A percentile compares a stretch with the other conserved stretches of the same genome.
phyloP scores from a whole-genome alignment of 1,139 yeast genomes.

The Taiozyma sp. region DNA sequence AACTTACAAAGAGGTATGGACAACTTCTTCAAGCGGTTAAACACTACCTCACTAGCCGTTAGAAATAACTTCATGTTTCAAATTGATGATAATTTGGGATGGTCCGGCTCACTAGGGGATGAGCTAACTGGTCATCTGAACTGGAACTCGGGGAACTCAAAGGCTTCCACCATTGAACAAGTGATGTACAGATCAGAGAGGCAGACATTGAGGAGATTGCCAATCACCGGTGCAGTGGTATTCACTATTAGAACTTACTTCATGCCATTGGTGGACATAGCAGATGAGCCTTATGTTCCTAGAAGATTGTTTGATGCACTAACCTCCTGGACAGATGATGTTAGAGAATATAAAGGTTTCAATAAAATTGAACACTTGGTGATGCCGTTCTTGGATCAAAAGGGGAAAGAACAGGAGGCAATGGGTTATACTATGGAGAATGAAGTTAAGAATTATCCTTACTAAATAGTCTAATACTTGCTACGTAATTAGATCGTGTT shows the following conservation, averaged over 20 bases:
- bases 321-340: conserved; percentile 54
- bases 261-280: conserved; percentile 47
- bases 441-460: neutral
- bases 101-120: conserved; percentile 61
- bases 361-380: conserved; percentile 47
- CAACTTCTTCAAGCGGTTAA: conserved; percentile 51
- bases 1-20: conserved; percentile 61
- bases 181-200: conserved; percentile 59
- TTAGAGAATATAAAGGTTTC: conserved; percentile 55
- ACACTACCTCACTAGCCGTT: conserved; percentile 54
- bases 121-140: conserved; percentile 49
- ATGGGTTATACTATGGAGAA: conserved; percentile 32
- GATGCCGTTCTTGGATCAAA: conserved; percentile 48
- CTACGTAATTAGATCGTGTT: neutral
- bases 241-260: conserved; percentile 65
- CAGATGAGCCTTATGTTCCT: conserved; percentile 57
- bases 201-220: conserved; percentile 63
- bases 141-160: conserved; percentile 49
- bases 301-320: conserved; percentile 54
- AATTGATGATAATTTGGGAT: conserved; percentile 56
- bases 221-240: conserved; percentile 51
- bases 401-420: conserved; percentile 47
- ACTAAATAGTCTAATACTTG: neutral
- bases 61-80: conserved; percentile 65
- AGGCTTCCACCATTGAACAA: conserved; percentile 39